Evolutionary conservation across 805 yeast genomes (phyloP).

Genomic region (Teunomyces stri): DNA sequence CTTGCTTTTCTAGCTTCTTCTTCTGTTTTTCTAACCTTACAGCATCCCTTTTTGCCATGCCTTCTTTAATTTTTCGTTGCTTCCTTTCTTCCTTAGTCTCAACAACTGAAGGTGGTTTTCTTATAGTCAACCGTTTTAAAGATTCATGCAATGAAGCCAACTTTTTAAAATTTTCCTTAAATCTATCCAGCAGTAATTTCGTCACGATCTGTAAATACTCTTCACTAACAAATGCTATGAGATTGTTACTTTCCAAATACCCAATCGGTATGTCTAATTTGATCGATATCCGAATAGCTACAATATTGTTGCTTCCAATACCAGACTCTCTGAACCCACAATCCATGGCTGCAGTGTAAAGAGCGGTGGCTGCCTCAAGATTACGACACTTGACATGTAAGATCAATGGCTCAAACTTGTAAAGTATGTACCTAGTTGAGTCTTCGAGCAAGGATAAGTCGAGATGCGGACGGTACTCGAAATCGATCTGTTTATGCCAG

Average conservation of each 20-base stretch:
- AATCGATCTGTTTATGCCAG: slow-evolving; percentile 45
- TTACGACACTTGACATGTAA: slow-evolving; percentile 79
- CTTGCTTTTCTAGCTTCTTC: slow-evolving; percentile 30
- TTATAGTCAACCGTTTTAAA: slow-evolving; percentile 31
- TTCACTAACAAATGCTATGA: slow-evolving; percentile 47
- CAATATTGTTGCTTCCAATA: slow-evolving; percentile 73
- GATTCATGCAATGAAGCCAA: slow-evolving; percentile 47
- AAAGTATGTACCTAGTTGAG: slow-evolving; percentile 56
- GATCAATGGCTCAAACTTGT: slow-evolving; percentile 82
- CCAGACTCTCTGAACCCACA: slow-evolving; percentile 90
- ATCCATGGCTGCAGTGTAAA: slow-evolving; percentile 71
- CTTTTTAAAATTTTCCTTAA: slow-evolving; percentile 61
- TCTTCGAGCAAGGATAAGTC: slow-evolving; percentile 4
- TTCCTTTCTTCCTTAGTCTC: slow-evolving; percentile 62
- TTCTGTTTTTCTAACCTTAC: slow-evolving; percentile 22
- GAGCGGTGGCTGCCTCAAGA: slow-evolving; percentile 50
- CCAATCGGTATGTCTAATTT: slow-evolving; percentile 79
- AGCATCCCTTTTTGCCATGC: slow-evolving; percentile 36
- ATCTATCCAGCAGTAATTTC: slow-evolving; percentile 57
- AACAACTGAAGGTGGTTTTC: slow-evolving; percentile 2
- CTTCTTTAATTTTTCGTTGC: slow-evolving; percentile 52
- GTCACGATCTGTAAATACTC: slow-evolving; percentile 54
- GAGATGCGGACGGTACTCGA: slow-evolving; percentile 10
- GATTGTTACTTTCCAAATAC: slow-evolving; percentile 28
- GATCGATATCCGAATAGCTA: slow-evolving; percentile 75